Conservation (phyloP, 257 asterid species). For the Solanum clarkiae region DNA sequence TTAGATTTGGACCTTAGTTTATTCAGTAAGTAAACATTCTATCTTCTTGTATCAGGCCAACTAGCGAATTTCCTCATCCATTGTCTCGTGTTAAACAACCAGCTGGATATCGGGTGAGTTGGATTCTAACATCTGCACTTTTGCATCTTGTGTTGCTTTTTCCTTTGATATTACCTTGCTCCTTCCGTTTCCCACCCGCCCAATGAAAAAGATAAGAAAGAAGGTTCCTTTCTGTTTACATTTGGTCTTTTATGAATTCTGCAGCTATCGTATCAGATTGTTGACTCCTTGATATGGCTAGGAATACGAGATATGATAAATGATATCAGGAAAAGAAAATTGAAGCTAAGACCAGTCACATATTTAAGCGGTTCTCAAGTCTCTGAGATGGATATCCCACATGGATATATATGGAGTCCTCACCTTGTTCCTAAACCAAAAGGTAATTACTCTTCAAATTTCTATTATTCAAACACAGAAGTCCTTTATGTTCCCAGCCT, state of each 20-base stretch:
- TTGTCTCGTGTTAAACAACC: conserved; percentile 93
- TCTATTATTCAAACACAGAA: not conserved
- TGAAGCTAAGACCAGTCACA: conserved; percentile 85
- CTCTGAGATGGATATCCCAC: conserved; percentile 71
- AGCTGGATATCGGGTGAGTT: conserved; percentile 87
- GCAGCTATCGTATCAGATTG: conserved; percentile 97
- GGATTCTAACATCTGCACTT: not conserved
- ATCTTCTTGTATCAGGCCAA: conserved; percentile 56
- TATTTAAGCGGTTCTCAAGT: conserved; percentile 89
- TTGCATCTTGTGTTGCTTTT: not conserved
- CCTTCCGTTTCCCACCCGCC: not conserved
- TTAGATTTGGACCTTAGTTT: not conserved
- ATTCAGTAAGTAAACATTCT: not conserved
- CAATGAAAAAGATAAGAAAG: not conserved
- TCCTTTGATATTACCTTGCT: not conserved
- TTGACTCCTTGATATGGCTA: conserved; percentile 93
- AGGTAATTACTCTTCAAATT: conserved; percentile 30
- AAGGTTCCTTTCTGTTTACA: not conserved
- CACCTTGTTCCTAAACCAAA: conserved; percentile 98
- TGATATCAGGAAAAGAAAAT: conserved; percentile 78
- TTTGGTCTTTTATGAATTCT: conserved; percentile 19
- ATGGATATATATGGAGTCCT: conserved; percentile 98
- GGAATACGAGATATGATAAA: conserved; percentile 95
- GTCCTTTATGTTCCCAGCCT: not conserved
- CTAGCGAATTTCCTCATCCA: conserved; percentile 97